Evolutionary conservation across 208 protist genomes (phyloP).

Genomic region (Zelonia costaricensis): DNA sequence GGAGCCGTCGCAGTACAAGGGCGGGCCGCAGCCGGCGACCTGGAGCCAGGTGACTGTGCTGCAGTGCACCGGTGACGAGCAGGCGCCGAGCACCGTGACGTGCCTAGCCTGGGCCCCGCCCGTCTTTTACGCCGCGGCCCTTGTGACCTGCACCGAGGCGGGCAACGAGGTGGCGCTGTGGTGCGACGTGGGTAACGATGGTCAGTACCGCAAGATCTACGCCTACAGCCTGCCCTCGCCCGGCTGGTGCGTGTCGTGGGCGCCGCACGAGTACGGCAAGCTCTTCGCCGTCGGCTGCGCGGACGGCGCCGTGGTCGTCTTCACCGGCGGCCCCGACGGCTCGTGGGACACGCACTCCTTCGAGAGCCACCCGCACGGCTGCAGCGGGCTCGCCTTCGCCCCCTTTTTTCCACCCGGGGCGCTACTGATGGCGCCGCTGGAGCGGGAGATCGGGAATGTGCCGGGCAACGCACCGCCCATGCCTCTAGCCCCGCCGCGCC

Average conservation of each 20-base stretch:
- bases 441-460: constrained; percentile 31
- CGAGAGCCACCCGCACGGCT: constrained; percentile 49
- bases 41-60: constrained; percentile 20
- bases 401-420: constrained; percentile 70
- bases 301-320: constrained; percentile 65
- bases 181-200: constrained; percentile 44
- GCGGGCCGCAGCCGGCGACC: constrained; percentile 23
- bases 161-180: constrained; percentile 56
- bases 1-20: constrained; percentile 33
- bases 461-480: constrained; percentile 27
- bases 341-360: constrained; percentile 69
- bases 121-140: constrained; percentile 49
- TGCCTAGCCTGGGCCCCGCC: constrained; percentile 81
- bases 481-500: constrained; percentile 56
- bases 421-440: constrained; percentile 66
- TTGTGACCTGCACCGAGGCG: constrained; percentile 66
- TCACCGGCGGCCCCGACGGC: constrained; percentile 50
- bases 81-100: constrained; percentile 51
- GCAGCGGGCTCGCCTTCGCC: constrained; percentile 61
- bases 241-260: constrained; percentile 75
- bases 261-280: constrained; percentile 75
- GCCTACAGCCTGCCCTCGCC: constrained; percentile 33
- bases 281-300: constrained; percentile 78
- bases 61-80: constrained; percentile 25
- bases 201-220: constrained; percentile 70